Percentiles rank a stretch among this genome's conserved stretches.
Conservation (phyloP, 139 green algal genomes). For the Haematococcus sp. region DNA sequence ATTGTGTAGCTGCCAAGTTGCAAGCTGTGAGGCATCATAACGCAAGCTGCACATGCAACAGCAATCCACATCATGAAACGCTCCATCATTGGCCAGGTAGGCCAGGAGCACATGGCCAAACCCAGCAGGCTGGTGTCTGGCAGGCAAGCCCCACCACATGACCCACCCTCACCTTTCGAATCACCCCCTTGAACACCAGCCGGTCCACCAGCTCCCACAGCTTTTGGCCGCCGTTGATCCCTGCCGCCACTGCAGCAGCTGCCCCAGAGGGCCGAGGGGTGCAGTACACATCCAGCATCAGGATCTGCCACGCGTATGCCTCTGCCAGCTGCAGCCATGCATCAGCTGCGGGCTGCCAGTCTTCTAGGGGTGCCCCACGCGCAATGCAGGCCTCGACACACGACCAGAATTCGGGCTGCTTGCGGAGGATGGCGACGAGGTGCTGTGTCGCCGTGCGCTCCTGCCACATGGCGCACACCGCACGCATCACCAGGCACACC, state of each 20-base stretch:
- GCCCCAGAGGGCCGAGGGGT: not conserved
- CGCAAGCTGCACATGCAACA: too few relatives aligned
- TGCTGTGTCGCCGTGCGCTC: conserved; percentile 28
- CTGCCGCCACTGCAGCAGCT: not conserved
- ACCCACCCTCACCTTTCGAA: not conserved
- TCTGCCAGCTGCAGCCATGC: conserved; percentile 24
- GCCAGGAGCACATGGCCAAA: not conserved
- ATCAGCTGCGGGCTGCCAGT: not conserved
- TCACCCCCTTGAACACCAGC: not conserved
- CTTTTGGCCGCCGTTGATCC: conserved; percentile 12
- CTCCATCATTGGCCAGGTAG: too few relatives aligned
- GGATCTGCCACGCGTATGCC: conserved; percentile 26
- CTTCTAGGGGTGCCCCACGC: not conserved
- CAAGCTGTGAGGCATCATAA: too few relatives aligned
- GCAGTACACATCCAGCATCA: conserved; percentile 21
- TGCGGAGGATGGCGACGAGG: conserved; percentile 42
- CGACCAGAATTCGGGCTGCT: conserved; percentile 42
- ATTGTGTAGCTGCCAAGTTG: too few relatives aligned
- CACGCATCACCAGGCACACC: conserved; percentile 40
- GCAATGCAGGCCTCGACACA: conserved; percentile 17
- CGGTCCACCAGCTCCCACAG: not conserved
- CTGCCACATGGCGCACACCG: conserved; percentile 56
- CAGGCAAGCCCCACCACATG: not conserved
- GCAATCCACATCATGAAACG: too few relatives aligned
- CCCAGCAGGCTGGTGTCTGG: not conserved